Conservation (phyloP, 106 monocot species). For the Dendrobium nobile region DNA sequence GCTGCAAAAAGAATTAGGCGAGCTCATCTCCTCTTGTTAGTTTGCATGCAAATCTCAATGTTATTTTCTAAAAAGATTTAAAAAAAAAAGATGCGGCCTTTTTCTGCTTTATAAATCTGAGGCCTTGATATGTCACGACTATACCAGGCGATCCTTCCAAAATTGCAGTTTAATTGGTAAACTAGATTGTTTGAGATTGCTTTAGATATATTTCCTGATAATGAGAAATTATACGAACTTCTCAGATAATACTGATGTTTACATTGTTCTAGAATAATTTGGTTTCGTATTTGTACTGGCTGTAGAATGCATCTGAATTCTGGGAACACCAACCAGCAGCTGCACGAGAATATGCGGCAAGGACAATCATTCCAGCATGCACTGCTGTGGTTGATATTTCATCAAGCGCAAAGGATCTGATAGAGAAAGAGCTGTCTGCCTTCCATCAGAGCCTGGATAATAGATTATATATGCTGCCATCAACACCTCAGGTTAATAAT, state of each 20-base stretch:
- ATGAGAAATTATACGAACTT: not conserved
- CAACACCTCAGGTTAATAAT: slow-evolving; percentile 68
- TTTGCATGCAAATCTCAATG: not conserved
- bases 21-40: not conserved
- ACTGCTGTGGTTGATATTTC: slow-evolving; percentile 54
- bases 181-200: not conserved
- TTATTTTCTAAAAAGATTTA: not conserved
- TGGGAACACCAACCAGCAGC: slow-evolving; percentile 86
- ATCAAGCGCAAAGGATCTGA: slow-evolving; percentile 61
- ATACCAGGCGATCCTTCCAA: not conserved
- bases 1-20: not conserved
- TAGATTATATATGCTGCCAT: slow-evolving; percentile 72
- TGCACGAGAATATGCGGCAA: slow-evolving; percentile 67
- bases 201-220: not conserved
- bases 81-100: not conserved
- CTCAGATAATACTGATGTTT: not conserved
- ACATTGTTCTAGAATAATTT: not conserved
- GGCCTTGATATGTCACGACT: too few relatives aligned
- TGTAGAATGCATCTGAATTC: slow-evolving; percentile 77
- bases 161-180: not conserved
- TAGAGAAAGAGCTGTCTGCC: slow-evolving; percentile 77
- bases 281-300: not conserved
- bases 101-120: not conserved
- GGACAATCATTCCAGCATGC: slow-evolving; percentile 88
- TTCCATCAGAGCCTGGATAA: slow-evolving; percentile 74